Evolutionary conservation across 306 rosid genomes (phyloP).

Genomic region (Cucumis hystrix): DNA sequence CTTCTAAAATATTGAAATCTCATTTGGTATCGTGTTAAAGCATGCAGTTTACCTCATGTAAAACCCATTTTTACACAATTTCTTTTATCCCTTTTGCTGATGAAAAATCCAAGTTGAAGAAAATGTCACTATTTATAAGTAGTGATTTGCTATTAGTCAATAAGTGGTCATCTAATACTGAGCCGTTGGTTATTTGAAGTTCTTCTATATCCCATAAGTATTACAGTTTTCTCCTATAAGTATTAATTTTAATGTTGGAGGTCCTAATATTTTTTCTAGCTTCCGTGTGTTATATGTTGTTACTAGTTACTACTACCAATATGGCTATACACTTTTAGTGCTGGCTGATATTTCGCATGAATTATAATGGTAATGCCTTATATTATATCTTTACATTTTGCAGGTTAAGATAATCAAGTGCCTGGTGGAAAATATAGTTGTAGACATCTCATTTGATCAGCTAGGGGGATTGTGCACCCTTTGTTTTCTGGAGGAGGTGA

Average conservation of each 20-base stretch:
- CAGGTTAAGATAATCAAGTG: constrained; percentile 96
- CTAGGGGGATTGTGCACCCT: constrained; percentile 98
- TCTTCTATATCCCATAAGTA: neutral
- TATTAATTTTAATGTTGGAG: neutral
- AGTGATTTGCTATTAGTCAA: neutral
- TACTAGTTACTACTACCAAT: neutral
- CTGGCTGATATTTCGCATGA: neutral
- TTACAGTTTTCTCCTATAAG: neutral
- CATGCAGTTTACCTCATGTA: neutral
- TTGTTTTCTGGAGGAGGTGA: constrained; percentile 96
- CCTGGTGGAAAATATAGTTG: constrained; percentile 97
- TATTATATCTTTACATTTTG: constrained; percentile 6
- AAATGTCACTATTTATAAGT: neutral
- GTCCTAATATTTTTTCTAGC: neutral
- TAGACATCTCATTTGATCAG: constrained; percentile 95
- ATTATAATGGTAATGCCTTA: neutral
- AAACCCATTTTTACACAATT: neutral
- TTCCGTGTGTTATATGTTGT: neutral
- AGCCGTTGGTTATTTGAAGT: neutral
- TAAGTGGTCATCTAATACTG: neutral
- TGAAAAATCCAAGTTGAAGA: neutral
- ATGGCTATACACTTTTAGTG: neutral
- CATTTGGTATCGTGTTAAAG: neutral
- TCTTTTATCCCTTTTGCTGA: neutral
- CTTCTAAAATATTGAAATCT: neutral